phyloP scores from a whole-genome alignment of 2,329 filamentous ascomycete genomes.

The Dendryphion nanum region DNA sequence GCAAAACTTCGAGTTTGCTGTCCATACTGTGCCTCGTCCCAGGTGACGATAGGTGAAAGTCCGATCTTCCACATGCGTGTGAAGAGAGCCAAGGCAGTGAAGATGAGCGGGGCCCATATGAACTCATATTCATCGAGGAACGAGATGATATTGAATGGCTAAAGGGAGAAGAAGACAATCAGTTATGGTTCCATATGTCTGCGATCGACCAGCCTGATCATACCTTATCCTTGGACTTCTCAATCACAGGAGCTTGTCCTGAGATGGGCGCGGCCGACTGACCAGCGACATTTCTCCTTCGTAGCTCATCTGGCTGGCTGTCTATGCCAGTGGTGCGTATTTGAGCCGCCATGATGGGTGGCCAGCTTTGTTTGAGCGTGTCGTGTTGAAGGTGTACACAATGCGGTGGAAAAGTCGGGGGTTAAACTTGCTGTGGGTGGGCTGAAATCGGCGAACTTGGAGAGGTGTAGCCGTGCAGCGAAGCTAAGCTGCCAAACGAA shows the following conservation, averaged over 20 bases:
- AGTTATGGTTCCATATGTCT: conserved; percentile 6
- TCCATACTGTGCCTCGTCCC: conserved; percentile 72
- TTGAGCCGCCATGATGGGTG: conserved; percentile 27
- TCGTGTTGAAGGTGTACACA: too few relatives aligned
- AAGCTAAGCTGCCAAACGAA: conserved; percentile 6
- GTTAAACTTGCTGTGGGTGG: conserved; percentile 5
- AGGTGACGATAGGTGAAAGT: conserved; percentile 69
- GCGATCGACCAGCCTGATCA: conserved; percentile 5
- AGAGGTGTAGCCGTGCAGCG: conserved; percentile 1
- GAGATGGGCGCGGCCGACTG: conserved; percentile 27
- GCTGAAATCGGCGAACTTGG: conserved; percentile 9
- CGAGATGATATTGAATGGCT: conserved; percentile 58
- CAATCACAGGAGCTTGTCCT: conserved; percentile 32
- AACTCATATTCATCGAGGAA: conserved; percentile 63
- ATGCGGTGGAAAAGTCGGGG: not conserved
- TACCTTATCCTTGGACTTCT: conserved; percentile 52
- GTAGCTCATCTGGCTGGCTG: conserved; percentile 43
- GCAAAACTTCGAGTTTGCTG: conserved; percentile 3
- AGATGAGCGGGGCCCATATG: conserved; percentile 62
- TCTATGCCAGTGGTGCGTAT: conserved; percentile 42
- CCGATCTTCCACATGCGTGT: conserved; percentile 68
- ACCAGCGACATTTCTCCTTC: conserved; percentile 45
- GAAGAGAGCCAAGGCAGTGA: conserved; percentile 63
- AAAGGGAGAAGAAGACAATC: conserved; percentile 2
- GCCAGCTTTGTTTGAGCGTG: not conserved